Evolutionary conservation across 345 rosid species (phyloP), one percentile per base, ranked within the genome.

Genomic region (Hevea brasiliensis): DNA sequence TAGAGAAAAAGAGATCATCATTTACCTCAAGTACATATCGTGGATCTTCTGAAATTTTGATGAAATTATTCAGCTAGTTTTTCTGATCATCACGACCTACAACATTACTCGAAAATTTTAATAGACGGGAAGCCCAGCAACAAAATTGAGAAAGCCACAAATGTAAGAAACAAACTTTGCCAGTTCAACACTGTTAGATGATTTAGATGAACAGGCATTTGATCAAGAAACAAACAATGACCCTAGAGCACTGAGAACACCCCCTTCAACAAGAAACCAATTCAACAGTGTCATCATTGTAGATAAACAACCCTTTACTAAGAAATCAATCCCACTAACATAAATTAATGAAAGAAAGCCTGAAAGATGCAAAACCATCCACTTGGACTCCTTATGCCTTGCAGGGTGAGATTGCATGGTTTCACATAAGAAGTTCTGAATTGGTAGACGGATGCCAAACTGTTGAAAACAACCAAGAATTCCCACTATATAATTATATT

Each of bases 301-400:
- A 68, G 85, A 88, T 57, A 94, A 67, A 74, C 91, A 90, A 55
- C 57, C 85, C 74, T 87, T 94, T 20, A 87, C 82, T 45, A 90
- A 71, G 72, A 89, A 84, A 77, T 87, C 88, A 72, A 84, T 81
- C 59, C 89, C 80, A 7, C 79, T 70, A 32, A 61, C 86, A 74
- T 76, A 89, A 84, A 89, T 81, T 50, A 87, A 81, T 27, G 91
- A 84, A 54, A 94, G 81, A 78, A 90, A 80, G 72, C 94, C 92
- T 21, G 89, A 80, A 72, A 89, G 84, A 81, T 92, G 97, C 67
- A 85, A 72, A 78, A 94, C 85, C 92, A 90, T 88, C 92, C 87
- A 82, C 72, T 79, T 86, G 27, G 89, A 89, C 47, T 84, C 83
- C 77, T 72, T 72, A 71, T 90, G 85, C 45, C 75, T 83, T 45